Evolutionary conservation across 495 filamentous ascomycete genomes (phyloP), one percentile per base, ranked within the genome.

Genomic region (Jackrogersella minutella): DNA sequence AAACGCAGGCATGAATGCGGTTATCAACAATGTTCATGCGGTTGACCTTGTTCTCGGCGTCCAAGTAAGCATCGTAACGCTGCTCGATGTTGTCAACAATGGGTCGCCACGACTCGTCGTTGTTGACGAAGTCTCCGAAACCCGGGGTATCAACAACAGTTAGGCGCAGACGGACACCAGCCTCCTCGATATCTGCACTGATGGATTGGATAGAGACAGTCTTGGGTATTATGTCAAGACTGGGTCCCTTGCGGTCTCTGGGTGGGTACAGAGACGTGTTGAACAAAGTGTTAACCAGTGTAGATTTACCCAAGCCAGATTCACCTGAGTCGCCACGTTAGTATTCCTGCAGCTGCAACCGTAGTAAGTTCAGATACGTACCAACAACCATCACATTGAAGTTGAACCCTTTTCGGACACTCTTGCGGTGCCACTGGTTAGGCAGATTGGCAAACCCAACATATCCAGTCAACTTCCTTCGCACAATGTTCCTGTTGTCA

Each of bases 311-410:
- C 67, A 99, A 88, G 54, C 95, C 95, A 69, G 95, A 99, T 89
- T 99, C 95, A 88, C 95, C 95, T 99, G 44, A 62, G 31, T 26
- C 11, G 51, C 26, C 47, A 37, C 37, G 31, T 66, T 61, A 64
- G 74, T 69, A 19, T 46, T 28, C 54, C 14, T 36, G 17, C 10
- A n/a, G 26, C 60, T 0, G 11, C 30, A 36, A 19, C n/a, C n/a
- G 64, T 7, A 2, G 10, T 5, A 22, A 40, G 7, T 43, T 31
- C 8, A 24, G 56, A 55, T 39, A 85, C 84, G 62, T 84, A 99
- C 95, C 95, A 79, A 99, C 95, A 79, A 99, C 95, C 95, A 99
- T 99, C 61, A 98, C 95, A 76, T 99, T 99, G 86, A 99, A 99
- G 86, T 98, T 99, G 88, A 99, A 99, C 61, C 95, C 95, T 80